Evolutionary conservation across 768 basidiomycete species (phyloP).

Genomic region (Lyophyllum semitale): DNA sequence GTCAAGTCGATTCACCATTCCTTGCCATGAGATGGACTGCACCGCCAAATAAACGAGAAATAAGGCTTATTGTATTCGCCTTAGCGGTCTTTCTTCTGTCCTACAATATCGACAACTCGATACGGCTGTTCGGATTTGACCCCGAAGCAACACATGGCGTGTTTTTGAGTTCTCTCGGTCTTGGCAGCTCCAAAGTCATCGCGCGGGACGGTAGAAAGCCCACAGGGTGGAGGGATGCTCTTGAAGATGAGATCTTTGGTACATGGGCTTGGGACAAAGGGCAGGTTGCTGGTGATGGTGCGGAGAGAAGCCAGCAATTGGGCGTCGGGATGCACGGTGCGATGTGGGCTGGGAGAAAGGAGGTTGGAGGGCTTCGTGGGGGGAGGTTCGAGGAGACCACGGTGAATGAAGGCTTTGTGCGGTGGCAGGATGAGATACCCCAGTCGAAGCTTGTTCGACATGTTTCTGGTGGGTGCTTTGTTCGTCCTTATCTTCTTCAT

Average conservation of each 20-base stretch:
- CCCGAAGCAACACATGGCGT: constrained; percentile 37
- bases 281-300: constrained; percentile 57
- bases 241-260: constrained; percentile 69
- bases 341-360: constrained; percentile 41
- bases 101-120: constrained; percentile 71
- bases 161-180: constrained; percentile 40
- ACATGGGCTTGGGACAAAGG: constrained; percentile 68
- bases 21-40: constrained; percentile 59
- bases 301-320: constrained; percentile 45
- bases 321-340: constrained; percentile 45
- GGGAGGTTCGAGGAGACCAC: constrained; percentile 32
- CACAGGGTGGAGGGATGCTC: constrained; percentile 52
- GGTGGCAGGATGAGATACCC: constrained; percentile 61
- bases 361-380: constrained; percentile 25
- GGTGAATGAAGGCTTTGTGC: constrained; percentile 54
- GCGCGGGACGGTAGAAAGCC: constrained; percentile 50
- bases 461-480: constrained; percentile 53
- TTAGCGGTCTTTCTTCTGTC: constrained; percentile 68
- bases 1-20: neutral
- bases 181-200: constrained; percentile 37
- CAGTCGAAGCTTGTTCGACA: constrained; percentile 60
- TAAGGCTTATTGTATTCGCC: constrained; percentile 67
- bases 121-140: constrained; percentile 53
- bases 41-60: constrained; percentile 73
- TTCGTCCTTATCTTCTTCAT: neutral